Base-by-base conservation (phyloP, 768 basidiomycete species). In the Mycena polygramma region DNA sequence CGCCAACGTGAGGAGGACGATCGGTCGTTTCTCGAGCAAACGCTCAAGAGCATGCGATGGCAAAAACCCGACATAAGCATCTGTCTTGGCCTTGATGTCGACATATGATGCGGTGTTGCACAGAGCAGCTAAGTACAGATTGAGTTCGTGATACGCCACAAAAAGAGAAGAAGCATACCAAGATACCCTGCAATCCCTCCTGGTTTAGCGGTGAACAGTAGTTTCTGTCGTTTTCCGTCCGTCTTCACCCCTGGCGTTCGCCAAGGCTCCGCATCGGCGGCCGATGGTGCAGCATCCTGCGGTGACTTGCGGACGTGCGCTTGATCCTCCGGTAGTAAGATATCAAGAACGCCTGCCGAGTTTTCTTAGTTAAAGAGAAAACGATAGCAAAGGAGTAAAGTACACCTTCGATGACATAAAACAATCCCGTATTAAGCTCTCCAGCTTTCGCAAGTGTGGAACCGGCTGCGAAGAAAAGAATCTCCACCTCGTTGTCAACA, bases 101-200 rank as follows among this genome's bases (percentile, higher is more conserved):
- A 99, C 97, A 77, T 99, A 99, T 3, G 96, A 97, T 7, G 96
- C 91, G 35, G 93, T 96, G 63, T 92, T 93, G 74, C 94, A 95
- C 5, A 99, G 86, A 0, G 96, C 96, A 20, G 97, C 94, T 95
- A 63, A 24, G 17, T 24, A 61, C 48, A 54, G 48, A 37, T 73
- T 58, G 11, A 66, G 65, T 66, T 39, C 48, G 52, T 8, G 53
- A 57, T 53, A 30, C 26, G 20, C n/a, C 48, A 17, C 36, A 36
- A 36, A 7, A 26, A 36, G 5, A 24, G n/a, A 36, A 22, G 30
- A 24, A 26, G 72, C 85, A 69, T 73, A 94, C 94, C 92, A 30
- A 99, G 86, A 80, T 99, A 99, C 1, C 98, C 98, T 13, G 97
- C 98, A 70, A 99, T 98, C 0, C 98, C 98, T 66, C 98, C 98